Evolutionary conservation across 768 basidiomycete species (phyloP).

Genomic region (Auriscalpium microsporum): DNA sequence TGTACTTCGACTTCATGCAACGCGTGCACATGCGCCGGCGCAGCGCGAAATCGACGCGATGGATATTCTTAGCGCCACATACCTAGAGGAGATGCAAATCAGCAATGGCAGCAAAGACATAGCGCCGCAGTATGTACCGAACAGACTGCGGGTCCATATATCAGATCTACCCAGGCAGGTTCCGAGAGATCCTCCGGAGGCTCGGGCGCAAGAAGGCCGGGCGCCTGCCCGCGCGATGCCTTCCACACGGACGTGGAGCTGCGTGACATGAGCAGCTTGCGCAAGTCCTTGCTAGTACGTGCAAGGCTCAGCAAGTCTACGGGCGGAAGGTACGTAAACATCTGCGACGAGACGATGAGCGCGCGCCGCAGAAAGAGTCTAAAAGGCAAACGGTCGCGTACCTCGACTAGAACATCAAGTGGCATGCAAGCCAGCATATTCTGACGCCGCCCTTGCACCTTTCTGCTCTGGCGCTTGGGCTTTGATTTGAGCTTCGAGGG

Average conservation of each 20-base stretch:
- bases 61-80: conserved; percentile 8
- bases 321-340: conserved; percentile 5
- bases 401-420: conserved; percentile 9
- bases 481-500: neutral
- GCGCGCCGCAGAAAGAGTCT: neutral
- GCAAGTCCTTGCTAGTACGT: conserved; percentile 10
- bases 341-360: neutral
- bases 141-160: conserved; percentile 10
- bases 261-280: conserved; percentile 12
- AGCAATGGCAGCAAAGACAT: too few relatives aligned
- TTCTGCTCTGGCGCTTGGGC: neutral
- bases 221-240: conserved; percentile 1
- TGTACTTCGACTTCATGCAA: conserved; percentile 10
- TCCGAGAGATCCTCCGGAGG: conserved; percentile 16
- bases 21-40: conserved; percentile 8
- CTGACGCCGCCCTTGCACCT: conserved; percentile 7
- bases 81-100: neutral
- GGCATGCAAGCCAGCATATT: conserved; percentile 7
- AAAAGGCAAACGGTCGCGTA: neutral
- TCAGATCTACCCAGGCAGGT: conserved; percentile 10
- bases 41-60: conserved; percentile 11
- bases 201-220: conserved; percentile 1
- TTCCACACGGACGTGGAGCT: conserved; percentile 11
- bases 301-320: conserved; percentile 11
- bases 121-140: neutral